Evolutionary conservation across 1,284 basidiomycete genomes (phyloP).

Genomic region (Sanguinoderma infundibulare): DNA sequence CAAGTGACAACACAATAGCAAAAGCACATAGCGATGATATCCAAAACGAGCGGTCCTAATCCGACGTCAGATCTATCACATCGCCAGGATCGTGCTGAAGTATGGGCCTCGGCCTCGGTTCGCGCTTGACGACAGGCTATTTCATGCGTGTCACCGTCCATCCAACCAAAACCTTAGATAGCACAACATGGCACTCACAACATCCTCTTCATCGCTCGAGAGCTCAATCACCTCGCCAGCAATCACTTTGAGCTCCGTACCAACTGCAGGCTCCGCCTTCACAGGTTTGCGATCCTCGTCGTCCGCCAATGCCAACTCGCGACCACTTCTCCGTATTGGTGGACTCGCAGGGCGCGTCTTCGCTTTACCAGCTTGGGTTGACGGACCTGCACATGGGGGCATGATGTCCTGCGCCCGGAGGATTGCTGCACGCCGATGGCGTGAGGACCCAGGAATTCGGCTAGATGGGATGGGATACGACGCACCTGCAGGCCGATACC

Average conservation of each 20-base stretch:
- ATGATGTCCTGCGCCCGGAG: conserved; percentile 21
- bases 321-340: neutral
- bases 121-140: conserved; percentile 8
- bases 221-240: conserved; percentile 16
- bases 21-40: neutral
- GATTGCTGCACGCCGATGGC: conserved; percentile 1
- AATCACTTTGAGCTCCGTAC: neutral
- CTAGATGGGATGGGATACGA: neutral
- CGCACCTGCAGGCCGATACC: conserved; percentile 18
- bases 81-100: conserved; percentile 14
- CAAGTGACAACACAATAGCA: neutral
- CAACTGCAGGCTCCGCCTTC: conserved; percentile 7
- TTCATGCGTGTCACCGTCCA: neutral
- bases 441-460: neutral
- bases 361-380: neutral
- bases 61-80: conserved; percentile 22
- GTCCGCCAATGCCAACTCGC: neutral
- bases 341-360: neutral
- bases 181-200: conserved; percentile 3
- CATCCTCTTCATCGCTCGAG: conserved; percentile 11
- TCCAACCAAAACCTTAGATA: neutral
- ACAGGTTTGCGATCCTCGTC: neutral
- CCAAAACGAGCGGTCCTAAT: neutral
- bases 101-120: neutral
- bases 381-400: neutral